These are phyloP conservation scores for Fraxinus floribunda DNA, from an alignment of 305 asterid genomes.

Conservation along the genomic window DNA sequence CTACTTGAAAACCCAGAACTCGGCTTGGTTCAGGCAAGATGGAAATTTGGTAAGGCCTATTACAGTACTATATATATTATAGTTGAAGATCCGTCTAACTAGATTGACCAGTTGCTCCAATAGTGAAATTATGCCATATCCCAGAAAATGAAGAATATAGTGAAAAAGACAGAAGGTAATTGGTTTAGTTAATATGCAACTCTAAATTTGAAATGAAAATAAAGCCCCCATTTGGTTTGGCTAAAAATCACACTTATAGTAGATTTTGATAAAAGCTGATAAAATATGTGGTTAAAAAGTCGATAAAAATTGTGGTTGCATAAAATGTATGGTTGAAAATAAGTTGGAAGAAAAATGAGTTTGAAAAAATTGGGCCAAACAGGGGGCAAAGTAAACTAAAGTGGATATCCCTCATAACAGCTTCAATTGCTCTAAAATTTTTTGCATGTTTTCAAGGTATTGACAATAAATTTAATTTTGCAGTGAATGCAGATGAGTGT, in stretches of 20 bases:
- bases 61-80: constrained; percentile 1
- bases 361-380: not conserved
- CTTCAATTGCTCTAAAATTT: not conserved
- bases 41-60: constrained; percentile 44
- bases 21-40: constrained; percentile 54
- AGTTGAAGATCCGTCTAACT: not conserved
- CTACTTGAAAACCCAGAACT: constrained; percentile 42
- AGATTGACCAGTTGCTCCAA: constrained; percentile 3
- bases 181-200: not conserved
- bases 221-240: not conserved
- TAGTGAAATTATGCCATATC: not conserved
- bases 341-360: not conserved
- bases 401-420: not conserved
- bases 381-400: not conserved
- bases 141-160: not conserved
- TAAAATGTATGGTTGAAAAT: not conserved
- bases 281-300: not conserved
- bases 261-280: not conserved
- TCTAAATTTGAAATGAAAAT: constrained; percentile 1
- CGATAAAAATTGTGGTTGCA: not conserved
- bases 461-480: constrained; percentile 25
- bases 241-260: not conserved
- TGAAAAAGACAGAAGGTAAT: not conserved
- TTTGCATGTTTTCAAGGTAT: constrained; percentile 10
- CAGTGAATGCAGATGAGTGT: constrained; percentile 87